phyloP scores from a whole-genome alignment of 129 eudicot genomes.

The Saposhnikovia divaricata region DNA sequence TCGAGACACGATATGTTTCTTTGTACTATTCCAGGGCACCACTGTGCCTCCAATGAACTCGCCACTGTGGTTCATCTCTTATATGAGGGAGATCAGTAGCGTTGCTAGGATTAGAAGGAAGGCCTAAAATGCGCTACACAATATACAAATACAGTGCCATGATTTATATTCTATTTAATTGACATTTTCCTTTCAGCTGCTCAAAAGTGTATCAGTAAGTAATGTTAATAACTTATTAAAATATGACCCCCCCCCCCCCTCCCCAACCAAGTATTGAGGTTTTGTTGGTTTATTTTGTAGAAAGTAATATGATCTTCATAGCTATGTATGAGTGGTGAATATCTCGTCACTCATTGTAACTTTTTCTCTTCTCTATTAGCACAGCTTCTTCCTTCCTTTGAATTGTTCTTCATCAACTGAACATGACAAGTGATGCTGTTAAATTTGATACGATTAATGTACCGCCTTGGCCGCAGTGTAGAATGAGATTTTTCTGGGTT shows the following conservation, averaged over 20 bases:
- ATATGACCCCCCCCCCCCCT: neutral
- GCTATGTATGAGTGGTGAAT: neutral
- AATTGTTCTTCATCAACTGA: neutral
- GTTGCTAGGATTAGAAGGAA: neutral
- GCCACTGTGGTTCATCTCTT: neutral
- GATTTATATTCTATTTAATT: neutral
- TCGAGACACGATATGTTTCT: neutral
- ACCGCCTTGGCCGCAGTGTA: neutral
- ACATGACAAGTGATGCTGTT: neutral
- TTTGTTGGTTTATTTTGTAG: neutral
- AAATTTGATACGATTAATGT: neutral
- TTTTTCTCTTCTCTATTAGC: neutral
- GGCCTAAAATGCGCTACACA: neutral
- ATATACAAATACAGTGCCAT: neutral
- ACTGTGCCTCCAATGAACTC: neutral
- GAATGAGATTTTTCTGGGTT: neutral
- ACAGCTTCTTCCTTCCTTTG: neutral
- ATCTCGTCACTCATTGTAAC: neutral
- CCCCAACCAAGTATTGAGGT: neutral
- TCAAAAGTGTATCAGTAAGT: neutral
- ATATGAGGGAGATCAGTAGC: neutral
- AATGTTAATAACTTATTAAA: too few relatives aligned
- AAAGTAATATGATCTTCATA: neutral
- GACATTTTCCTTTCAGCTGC: neutral
- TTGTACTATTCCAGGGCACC: neutral